phyloP scores from a whole-genome alignment of 306 rosid genomes.

The Cicer arietinum region DNA sequence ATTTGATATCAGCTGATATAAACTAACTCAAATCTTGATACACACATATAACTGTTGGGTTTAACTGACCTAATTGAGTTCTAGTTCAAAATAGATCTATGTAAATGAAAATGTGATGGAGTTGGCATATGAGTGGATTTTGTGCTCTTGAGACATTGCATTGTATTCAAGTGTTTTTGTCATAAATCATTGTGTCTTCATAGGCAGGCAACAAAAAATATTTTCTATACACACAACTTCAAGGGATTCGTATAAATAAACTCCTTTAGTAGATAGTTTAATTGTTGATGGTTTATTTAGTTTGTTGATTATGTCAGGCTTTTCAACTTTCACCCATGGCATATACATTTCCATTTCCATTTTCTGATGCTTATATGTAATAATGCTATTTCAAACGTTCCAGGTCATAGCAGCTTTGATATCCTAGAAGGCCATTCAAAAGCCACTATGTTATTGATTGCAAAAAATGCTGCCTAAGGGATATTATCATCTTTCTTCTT shows the following conservation, averaged over 20 bases:
- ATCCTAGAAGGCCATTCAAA: slow-evolving; percentile 84
- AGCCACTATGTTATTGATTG: slow-evolving; percentile 91
- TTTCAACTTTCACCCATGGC: background rate
- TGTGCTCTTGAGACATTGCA: background rate
- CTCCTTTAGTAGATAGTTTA: slow-evolving; percentile 11
- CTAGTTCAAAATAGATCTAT: slow-evolving; percentile 8
- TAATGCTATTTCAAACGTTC: slow-evolving; percentile 46
- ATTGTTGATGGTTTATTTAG: slow-evolving; percentile 19
- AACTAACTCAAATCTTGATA: background rate
- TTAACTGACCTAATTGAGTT: slow-evolving; percentile 3
- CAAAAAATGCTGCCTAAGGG: slow-evolving; percentile 98
- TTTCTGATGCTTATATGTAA: slow-evolving; percentile 17
- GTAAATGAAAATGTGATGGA: slow-evolving; percentile 14
- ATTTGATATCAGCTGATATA: background rate
- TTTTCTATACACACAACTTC: slow-evolving; percentile 7
- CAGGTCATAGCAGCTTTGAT: slow-evolving; percentile 55
- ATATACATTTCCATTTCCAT: background rate
- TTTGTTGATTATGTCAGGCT: slow-evolving; percentile 2
- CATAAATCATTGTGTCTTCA: background rate
- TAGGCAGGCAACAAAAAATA: background rate
- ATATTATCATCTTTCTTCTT: slow-evolving; percentile 96
- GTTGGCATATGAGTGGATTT: background rate
- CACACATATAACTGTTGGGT: background rate
- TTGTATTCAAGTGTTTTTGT: background rate
- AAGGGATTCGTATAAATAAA: background rate